Conservation (phyloP, 1,139 yeast species). For the Taphrina pruni region DNA sequence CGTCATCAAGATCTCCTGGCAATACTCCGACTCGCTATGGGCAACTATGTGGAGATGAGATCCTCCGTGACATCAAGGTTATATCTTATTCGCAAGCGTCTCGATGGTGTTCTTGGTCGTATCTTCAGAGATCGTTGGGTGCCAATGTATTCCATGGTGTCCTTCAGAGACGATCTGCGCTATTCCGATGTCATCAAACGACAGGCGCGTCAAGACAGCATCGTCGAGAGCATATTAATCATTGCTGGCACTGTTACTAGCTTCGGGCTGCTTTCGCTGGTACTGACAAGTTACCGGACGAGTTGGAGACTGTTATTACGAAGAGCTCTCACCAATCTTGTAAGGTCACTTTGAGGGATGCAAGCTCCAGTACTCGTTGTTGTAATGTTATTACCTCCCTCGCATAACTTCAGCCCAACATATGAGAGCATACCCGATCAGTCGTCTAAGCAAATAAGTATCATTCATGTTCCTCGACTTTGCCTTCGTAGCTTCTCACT, state of each 20-base stretch:
- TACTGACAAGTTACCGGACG: not conserved
- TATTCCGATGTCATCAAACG: constrained; percentile 71
- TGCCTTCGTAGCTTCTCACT: too few relatives aligned
- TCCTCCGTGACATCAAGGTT: constrained; percentile 71
- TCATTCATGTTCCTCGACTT: too few relatives aligned
- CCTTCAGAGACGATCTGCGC: constrained; percentile 81
- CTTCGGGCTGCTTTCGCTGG: constrained; percentile 1
- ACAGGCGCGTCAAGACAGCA: constrained; percentile 58
- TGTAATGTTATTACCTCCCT: too few relatives aligned
- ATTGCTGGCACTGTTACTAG: constrained; percentile 3
- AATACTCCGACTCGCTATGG: constrained; percentile 77
- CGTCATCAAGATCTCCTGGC: constrained; percentile 74
- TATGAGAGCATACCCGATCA: too few relatives aligned
- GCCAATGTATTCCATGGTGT: constrained; percentile 90
- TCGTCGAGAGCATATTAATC: constrained; percentile 11
- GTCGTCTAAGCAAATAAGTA: too few relatives aligned
- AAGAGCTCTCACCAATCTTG: not conserved
- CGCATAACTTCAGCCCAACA: too few relatives aligned
- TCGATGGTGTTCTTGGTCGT: constrained; percentile 65
- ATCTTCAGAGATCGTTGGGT: constrained; percentile 57
- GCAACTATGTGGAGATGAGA: constrained; percentile 87
- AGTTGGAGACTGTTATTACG: not conserved
- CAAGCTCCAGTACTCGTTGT: not conserved
- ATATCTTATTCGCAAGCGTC: constrained; percentile 68
- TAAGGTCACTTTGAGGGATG: not conserved